Conservation (phyloP, 768 basidiomycete genomes). For the Xerocomus brunneocitrinus region DNA sequence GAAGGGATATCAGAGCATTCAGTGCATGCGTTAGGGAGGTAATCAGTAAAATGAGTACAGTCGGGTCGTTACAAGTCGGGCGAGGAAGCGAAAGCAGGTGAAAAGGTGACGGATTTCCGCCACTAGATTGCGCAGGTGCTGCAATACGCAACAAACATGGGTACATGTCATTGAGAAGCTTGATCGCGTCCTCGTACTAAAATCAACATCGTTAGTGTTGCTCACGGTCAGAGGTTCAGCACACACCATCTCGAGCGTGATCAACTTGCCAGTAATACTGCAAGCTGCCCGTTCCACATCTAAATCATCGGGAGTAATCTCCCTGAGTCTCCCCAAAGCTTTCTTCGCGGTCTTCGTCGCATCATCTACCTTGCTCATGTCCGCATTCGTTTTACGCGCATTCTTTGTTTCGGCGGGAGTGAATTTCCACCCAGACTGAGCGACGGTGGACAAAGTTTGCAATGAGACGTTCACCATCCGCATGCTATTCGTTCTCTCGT, state of each 20-base stretch:
- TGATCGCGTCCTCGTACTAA: constrained; percentile 53
- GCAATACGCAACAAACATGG: constrained; percentile 32
- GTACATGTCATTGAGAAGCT: constrained; percentile 44
- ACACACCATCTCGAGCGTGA: constrained; percentile 69
- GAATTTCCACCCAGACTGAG: constrained; percentile 61
- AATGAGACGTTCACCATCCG: constrained; percentile 57
- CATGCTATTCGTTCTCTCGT: constrained; percentile 49
- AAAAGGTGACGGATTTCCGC: constrained; percentile 7
- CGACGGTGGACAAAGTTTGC: constrained; percentile 47
- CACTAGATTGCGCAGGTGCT: neutral
- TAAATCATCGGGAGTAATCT: constrained; percentile 41
- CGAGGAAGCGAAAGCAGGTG: constrained; percentile 42
- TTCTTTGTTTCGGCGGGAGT: constrained; percentile 23
- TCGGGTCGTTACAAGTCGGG: constrained; percentile 30
- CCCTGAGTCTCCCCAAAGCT: constrained; percentile 46
- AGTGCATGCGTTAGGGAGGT: constrained; percentile 58
- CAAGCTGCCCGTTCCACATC: constrained; percentile 74
- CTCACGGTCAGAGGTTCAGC: neutral
- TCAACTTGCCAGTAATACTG: constrained; percentile 62
- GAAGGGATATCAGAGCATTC: constrained; percentile 34
- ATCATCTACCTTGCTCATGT: constrained; percentile 34
- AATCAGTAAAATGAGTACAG: constrained; percentile 49
- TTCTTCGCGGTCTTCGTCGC: constrained; percentile 34
- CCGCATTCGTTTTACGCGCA: constrained; percentile 15
- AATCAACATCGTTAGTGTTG: neutral